phyloP scores from a whole-genome alignment of 1,284 basidiomycete genomes.

The Cryptococcus wingfieldii region DNA sequence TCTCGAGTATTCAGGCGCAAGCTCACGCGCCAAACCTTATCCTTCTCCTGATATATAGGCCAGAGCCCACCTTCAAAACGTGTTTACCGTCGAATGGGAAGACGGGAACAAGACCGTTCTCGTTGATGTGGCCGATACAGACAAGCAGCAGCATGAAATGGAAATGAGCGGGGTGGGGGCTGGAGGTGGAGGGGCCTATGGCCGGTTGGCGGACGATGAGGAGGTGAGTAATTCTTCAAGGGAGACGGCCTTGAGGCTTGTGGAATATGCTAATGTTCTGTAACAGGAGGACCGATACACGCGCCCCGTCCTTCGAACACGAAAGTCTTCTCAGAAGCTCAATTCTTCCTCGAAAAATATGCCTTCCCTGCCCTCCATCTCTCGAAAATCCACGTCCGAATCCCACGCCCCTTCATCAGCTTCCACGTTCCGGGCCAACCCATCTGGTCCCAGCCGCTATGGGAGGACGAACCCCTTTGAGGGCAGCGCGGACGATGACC shows the following conservation, averaged over 20 bases:
- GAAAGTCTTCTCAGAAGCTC: not conserved
- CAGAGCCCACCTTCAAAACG: slow-evolving; percentile 32
- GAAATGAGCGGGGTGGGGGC: slow-evolving; percentile 25
- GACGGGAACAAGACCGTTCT: slow-evolving; percentile 40
- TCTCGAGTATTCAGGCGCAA: not conserved
- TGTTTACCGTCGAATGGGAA: slow-evolving; percentile 42
- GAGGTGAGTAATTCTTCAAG: slow-evolving; percentile 12
- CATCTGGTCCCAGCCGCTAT: not conserved
- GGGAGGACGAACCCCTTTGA: not conserved
- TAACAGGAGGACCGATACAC: not conserved
- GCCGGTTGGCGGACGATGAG: slow-evolving; percentile 29
- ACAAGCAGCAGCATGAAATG: slow-evolving; percentile 15
- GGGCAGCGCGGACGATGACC: not conserved
- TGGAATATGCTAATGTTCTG: not conserved
- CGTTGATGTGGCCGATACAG: slow-evolving; percentile 29
- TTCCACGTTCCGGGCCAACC: not conserved
- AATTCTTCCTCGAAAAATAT: not conserved
- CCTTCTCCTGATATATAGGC: slow-evolving; percentile 2
- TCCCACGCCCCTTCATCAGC: not conserved
- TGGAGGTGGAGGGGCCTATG: slow-evolving; percentile 19
- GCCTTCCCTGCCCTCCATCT: not conserved
- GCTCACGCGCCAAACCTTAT: not conserved
- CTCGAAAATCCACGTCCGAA: not conserved
- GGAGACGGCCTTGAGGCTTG: not conserved
- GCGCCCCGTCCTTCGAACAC: not conserved